These are phyloP conservation scores for Trichoderma erinaceum DNA, from an alignment of 495 filamentous ascomycete genomes.

Conservation along the genomic window DNA sequence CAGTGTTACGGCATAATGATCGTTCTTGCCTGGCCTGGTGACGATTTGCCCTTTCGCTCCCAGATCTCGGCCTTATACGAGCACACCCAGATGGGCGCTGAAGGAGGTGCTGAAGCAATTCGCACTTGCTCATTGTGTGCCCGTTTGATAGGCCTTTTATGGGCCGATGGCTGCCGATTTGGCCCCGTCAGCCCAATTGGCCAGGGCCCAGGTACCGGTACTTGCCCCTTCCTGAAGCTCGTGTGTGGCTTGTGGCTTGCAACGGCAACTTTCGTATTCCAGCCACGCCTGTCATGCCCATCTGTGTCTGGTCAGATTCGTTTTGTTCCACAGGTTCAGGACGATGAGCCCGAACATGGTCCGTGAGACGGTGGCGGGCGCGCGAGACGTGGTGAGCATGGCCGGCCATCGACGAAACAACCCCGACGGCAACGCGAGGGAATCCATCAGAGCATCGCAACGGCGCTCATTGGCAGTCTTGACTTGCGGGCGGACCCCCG, in stretches of 20 bases:
- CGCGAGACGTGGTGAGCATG: not conserved
- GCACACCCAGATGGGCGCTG: not conserved
- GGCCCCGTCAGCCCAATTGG: constrained; percentile 2
- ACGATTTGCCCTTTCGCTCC: not conserved
- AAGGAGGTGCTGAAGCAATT: not conserved
- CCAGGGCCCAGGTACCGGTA: not conserved
- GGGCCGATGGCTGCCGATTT: constrained; percentile 5
- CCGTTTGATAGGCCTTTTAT: not conserved
- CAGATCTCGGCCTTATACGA: not conserved
- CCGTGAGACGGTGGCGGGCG: constrained; percentile 10
- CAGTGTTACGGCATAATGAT: not conserved
- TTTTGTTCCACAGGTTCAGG: not conserved
- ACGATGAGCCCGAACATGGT: not conserved
- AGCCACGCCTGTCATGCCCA: not conserved
- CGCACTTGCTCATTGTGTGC: not conserved
- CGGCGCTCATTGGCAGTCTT: not conserved
- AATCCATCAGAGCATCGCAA: not conserved
- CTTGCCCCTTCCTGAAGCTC: not conserved
- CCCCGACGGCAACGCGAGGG: not conserved
- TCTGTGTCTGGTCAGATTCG: not conserved
- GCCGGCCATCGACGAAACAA: not conserved
- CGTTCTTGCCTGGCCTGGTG: not conserved
- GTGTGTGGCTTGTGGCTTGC: constrained; percentile 5
- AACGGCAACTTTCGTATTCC: not conserved
- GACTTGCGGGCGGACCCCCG: not conserved